phyloP scores from a whole-genome alignment of 768 basidiomycete species.

The Mycena belliarum region DNA sequence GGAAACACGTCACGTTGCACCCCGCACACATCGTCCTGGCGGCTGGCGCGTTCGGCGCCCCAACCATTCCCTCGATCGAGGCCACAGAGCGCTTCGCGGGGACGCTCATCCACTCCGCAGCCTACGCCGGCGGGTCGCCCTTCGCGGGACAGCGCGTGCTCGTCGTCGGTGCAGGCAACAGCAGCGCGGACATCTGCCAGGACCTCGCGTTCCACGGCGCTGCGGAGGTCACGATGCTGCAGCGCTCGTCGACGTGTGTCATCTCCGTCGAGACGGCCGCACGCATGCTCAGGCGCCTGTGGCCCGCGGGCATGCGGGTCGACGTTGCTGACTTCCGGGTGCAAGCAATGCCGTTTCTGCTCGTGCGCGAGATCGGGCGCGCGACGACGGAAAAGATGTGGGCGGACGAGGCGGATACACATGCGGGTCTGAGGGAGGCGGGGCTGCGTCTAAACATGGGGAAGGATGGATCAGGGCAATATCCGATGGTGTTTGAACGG shows the following conservation, averaged over 20 bases:
- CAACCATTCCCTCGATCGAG: conserved; percentile 31
- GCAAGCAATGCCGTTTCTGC: conserved; percentile 25
- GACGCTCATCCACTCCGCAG: conserved; percentile 31
- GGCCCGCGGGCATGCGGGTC: conserved; percentile 23
- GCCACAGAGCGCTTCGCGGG: conserved; percentile 32
- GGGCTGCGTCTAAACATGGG: conserved; percentile 41
- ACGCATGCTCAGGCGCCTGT: conserved; percentile 8
- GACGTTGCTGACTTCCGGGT: conserved; percentile 30
- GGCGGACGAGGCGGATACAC: conserved; percentile 34
- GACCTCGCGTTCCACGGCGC: conserved; percentile 36
- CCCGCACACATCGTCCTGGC: conserved; percentile 43
- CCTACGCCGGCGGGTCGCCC: conserved; percentile 28
- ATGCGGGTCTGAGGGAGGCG: conserved; percentile 34
- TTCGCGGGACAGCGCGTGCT: conserved; percentile 37
- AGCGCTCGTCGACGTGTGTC: conserved; percentile 42
- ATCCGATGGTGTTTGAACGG: conserved; percentile 29
- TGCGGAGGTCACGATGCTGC: conserved; percentile 39
- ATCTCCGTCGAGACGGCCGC: conserved; percentile 16
- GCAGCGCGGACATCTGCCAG: conserved; percentile 39
- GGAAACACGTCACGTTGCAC: conserved; percentile 30
- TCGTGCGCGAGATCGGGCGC: conserved; percentile 24
- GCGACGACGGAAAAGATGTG: conserved; percentile 21
- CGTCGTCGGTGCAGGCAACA: conserved; percentile 42
- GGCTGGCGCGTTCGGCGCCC: conserved; percentile 36
- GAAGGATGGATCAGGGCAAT: conserved; percentile 31